Evolutionary conservation across 106 monocot species (phyloP), one percentile per base, ranked within the genome.

Genomic region (Platanthera guangdongensis): DNA sequence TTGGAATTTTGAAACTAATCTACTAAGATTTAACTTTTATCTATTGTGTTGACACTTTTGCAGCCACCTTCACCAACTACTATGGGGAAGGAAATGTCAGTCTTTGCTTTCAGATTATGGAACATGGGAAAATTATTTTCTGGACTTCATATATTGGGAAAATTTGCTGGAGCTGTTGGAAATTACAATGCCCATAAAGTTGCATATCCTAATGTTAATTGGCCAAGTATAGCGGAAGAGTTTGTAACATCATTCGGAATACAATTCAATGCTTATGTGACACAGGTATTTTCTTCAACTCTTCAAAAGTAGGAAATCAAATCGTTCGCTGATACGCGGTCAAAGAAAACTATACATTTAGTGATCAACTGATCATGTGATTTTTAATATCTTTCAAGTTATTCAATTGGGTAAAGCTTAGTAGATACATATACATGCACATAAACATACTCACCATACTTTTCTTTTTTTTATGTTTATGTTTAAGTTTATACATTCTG

Each of bases 11-110:
- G 1, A 32, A 30, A 30, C 32, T 39, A 65, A 30, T 32, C 12
- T 30, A 30, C 12, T 32, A 32, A 11, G 2, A 12, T 65, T 70
- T 48, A 47, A 70, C 45, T 8, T 70, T 70, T 70, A 16, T 15
- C 47, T 46, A 18, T 48, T 70, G 15, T 70, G 47, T 70, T 47
- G 9, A 47, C 39, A 39, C 19, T 72, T 47, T 50, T 87, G 54
- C 78, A 97, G 94, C 91, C 97, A 21, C 94, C 97, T 78, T 94
- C 97, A 79, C 97, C 97, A 62, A 97, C 97, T 78, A 97, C 97
- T 51, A 74, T 97, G 77, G 94, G 97, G 16, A 97, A 97, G 53
- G 97, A 97, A 80, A 97, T 97, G 93, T 88, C 92, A 76, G 88
- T 82, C 53, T 97, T 94, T 88, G 89, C 89, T 51, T 51, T 75